These are phyloP conservation scores for Groenewaldozyma auringiensis DNA, from an alignment of 1,139 yeast species.

Conservation along the genomic window DNA sequence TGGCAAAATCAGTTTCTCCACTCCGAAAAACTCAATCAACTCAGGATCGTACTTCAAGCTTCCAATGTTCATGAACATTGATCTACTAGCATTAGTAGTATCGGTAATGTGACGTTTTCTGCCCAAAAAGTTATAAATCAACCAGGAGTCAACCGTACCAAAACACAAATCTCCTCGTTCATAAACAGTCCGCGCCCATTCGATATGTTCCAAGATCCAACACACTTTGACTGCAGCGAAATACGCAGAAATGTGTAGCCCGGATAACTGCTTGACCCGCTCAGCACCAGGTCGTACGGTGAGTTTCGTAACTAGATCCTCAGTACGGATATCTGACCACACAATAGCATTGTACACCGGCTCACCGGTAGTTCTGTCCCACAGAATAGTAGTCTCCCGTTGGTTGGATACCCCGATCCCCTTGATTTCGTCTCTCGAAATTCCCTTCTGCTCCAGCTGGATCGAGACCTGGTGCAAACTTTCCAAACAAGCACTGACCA, in stretches of 20 bases:
- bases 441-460: constrained; percentile 27
- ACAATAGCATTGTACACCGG: constrained; percentile 86
- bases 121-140: constrained; percentile 75
- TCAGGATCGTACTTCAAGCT: constrained; percentile 70
- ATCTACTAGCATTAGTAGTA: constrained; percentile 85
- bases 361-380: constrained; percentile 78
- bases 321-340: constrained; percentile 92
- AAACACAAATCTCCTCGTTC: constrained; percentile 75
- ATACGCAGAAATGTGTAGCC: constrained; percentile 84
- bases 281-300: constrained; percentile 53
- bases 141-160: constrained; percentile 95
- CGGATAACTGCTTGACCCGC: constrained; percentile 59
- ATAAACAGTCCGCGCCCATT: constrained; percentile 59
- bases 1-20: constrained; percentile 62
- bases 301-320: constrained; percentile 61
- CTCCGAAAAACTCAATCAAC: constrained; percentile 70
- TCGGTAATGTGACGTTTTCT: constrained; percentile 69
- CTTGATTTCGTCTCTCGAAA: constrained; percentile 27
- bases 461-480: constrained; percentile 32
- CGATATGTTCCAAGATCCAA: constrained; percentile 82
- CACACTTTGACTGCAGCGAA: constrained; percentile 86
- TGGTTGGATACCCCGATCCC: constrained; percentile 83
- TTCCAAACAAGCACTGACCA: constrained; percentile 58
- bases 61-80: constrained; percentile 80
- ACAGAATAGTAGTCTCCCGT: constrained; percentile 90